Evolutionary conservation across 176 grass and related monocot genomes (phyloP), one percentile per base, ranked within the genome.

Genomic region (Puya raimondii): DNA sequence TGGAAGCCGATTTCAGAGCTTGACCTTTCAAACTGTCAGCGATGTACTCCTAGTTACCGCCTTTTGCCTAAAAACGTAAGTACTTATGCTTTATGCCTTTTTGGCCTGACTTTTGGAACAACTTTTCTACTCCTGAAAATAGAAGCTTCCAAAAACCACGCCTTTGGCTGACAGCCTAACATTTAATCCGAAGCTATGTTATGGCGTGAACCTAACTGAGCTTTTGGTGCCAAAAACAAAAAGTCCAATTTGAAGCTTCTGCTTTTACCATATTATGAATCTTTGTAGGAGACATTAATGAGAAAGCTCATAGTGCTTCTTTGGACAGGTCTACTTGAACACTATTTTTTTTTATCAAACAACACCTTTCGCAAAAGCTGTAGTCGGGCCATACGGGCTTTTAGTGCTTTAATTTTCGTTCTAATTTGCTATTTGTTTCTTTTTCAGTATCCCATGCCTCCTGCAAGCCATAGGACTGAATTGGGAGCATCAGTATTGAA

Each of bases 1-100:
- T 85, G 72, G 79, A 92, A 92, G 65, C 89, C 89, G 53, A 85
- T 92, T 67, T 88, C 89, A 14, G 89, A 92, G 23, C 89, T 92
- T 64, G 89, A 92, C 48, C 79, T 92, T 21, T 92, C 89, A 50
- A 83, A 76, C 65, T 92, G 85, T 85, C 82, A 81, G 59, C 79
- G 76, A 12, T 92, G 89, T 72, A 92, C 82, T 54, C 85, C 89
- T 51, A 92, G 89, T 67, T 92, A 92, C 70, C 82, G 89, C 15
- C 89, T 88, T 80, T 53, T 92, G 15, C 89, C 89, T n/a, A 92
- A 92, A 80, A 80, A 80, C 66, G 89, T 91, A 73, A 85, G 80
- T 50, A 63, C 47, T 48, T 21, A 1, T 2, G 47, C 12, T 56
- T 59, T 50, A 26, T 77, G 53, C 17, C 16, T 23, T 63, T 21